Conservation (phyloP, 2,329 filamentous ascomycete genomes). For the Elsinoe australis region DNA sequence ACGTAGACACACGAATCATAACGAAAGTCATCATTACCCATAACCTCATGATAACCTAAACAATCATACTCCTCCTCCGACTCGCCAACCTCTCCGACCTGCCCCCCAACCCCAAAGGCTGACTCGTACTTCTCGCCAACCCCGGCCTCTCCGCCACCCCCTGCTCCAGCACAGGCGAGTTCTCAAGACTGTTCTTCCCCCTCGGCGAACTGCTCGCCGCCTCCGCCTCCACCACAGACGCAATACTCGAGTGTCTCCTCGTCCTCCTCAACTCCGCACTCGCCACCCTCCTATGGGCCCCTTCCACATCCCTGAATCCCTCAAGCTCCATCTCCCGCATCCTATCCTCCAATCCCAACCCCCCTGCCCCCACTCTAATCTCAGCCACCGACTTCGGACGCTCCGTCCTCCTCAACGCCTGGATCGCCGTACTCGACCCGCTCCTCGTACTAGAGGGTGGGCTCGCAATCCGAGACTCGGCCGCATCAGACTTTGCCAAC, state of each 20-base stretch:
- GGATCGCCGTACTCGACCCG: neutral
- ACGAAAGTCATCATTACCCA: slow-evolving; percentile 12
- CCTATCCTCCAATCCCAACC: slow-evolving; percentile 19
- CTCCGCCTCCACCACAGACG: neutral
- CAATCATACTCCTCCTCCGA: slow-evolving; percentile 31
- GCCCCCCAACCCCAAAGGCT: neutral
- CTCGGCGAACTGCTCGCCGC: neutral
- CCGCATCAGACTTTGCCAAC: neutral
- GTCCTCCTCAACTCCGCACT: slow-evolving; percentile 6
- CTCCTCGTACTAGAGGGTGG: slow-evolving; percentile 1
- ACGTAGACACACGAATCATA: no score
- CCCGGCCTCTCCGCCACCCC: slow-evolving; percentile 3
- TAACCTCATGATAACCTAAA: no score
- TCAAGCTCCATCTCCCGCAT: slow-evolving; percentile 29
- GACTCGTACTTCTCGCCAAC: slow-evolving; percentile 11
- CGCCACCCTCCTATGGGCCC: slow-evolving; percentile 10
- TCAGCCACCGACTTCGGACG: neutral
- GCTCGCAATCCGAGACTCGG: neutral
- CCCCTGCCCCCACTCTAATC: neutral
- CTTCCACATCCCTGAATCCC: slow-evolving; percentile 29
- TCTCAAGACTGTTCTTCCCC: neutral
- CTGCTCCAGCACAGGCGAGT: neutral
- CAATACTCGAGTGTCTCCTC: slow-evolving; percentile 18
- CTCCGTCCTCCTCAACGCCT: neutral
- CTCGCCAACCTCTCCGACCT: slow-evolving; percentile 25